Evolutionary conservation across 139 green algal species (phyloP), one percentile per base, ranked within the genome.

Genomic region (Desmodesmus armatus): DNA sequence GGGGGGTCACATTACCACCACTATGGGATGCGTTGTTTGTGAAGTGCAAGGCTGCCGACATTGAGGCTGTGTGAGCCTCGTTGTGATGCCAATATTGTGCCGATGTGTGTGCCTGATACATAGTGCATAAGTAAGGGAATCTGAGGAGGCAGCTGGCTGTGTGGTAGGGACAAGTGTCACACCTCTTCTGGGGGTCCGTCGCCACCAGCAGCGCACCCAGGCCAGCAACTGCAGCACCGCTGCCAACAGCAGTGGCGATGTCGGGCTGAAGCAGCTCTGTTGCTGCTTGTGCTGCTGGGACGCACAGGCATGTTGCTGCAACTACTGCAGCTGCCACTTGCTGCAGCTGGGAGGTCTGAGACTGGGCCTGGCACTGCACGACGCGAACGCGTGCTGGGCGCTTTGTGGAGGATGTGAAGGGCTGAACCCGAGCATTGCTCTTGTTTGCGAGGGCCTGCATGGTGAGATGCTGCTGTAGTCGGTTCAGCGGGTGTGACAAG

Each of bases 131-230:
- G n/a, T n/a, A n/a, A n/a, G n/a, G n/a, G n/a, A n/a, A n/a, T n/a
- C n/a, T n/a, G n/a, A n/a, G n/a, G n/a, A 55, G 47, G 47, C 47
- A 21, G 47, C 13, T 13, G 47, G 9, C 13, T 13, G 47, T 55
- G 47, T 55, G 47, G 47, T 7, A 55, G 9, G 47, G 37, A 51
- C 41, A 72, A 23, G 63, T 6, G 63, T n/a, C 86, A 6, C 81
- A 92, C 87, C 95, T 87, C 71, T 95, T 96, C 86, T 96, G 87
- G 2, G 96, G 96, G 87, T 98, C 95, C 0, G 96, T 93, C 17
- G 91, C 91, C 5, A 97, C 84, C 19, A 98, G 88, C 0, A 93
- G 87, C 0, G 89, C 94, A 17, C 88, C 93, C 3, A 98, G 90
- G 29, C 91, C 94, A 17, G 89, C 94, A 35, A 98, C 92, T 11